phyloP scores from a whole-genome alignment of 2,329 filamentous ascomycete genomes.

The Verticillium klebahnii region DNA sequence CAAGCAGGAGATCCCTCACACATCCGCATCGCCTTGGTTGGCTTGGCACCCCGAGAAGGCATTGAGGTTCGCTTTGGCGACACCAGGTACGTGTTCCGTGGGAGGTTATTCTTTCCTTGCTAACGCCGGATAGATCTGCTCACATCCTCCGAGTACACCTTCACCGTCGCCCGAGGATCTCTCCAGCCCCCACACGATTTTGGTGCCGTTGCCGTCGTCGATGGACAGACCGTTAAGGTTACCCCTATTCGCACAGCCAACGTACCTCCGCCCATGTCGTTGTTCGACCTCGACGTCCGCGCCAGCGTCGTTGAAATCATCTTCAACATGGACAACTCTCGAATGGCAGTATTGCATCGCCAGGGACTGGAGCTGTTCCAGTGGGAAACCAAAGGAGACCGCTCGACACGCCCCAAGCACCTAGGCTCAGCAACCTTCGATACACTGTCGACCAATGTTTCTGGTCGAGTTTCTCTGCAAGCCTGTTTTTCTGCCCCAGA shows the following conservation, averaged over 20 bases:
- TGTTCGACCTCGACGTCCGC: constrained; percentile 64
- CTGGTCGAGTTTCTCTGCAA: constrained; percentile 19
- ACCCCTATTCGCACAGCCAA: constrained; percentile 82
- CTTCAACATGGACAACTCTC: constrained; percentile 59
- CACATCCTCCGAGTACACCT: constrained; percentile 61
- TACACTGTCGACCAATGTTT: constrained; percentile 3
- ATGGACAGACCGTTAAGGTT: constrained; percentile 73
- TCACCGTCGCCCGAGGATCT: constrained; percentile 64
- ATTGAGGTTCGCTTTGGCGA: constrained; percentile 58
- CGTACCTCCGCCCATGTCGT: constrained; percentile 87
- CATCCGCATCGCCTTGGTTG: constrained; percentile 27
- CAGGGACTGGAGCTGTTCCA: constrained; percentile 63
- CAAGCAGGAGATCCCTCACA: constrained; percentile 73
- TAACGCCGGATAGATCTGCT: constrained; percentile 22
- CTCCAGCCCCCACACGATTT: constrained; percentile 68
- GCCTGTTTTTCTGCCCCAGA: constrained; percentile 22
- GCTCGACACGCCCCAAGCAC: constrained; percentile 38
- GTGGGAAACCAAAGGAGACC: constrained; percentile 60
- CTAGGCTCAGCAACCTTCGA: constrained; percentile 33
- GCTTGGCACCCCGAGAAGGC: constrained; percentile 86
- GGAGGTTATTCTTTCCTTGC: not conserved
- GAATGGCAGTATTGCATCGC: constrained; percentile 69
- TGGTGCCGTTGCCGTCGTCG: constrained; percentile 77
- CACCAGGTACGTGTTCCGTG: constrained; percentile 34
- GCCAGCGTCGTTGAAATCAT: constrained; percentile 69